Evolutionary conservation across 257 asterid genomes (phyloP).

Genomic region (Buddleja alternifolia): DNA sequence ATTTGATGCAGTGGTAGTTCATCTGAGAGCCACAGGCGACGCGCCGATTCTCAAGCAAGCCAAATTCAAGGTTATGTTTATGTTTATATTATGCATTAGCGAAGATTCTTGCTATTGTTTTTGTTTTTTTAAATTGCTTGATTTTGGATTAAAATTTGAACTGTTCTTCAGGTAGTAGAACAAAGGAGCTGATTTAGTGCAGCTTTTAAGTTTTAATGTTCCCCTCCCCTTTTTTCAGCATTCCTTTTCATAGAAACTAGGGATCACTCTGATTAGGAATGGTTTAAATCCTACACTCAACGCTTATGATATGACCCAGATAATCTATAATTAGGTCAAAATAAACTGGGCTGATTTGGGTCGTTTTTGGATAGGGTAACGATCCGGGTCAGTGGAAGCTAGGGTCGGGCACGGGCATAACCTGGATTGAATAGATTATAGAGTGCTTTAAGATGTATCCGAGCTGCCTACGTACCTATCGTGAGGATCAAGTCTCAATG

Average conservation of each 20-base stretch:
- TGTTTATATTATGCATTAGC: background rate
- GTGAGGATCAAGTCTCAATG: too few species aligned
- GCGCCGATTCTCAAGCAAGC: conserved; percentile 96
- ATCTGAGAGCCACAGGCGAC: conserved; percentile 94
- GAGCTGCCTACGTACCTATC: too few species aligned
- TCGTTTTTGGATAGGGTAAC: too few species aligned
- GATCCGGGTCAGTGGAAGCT: too few species aligned
- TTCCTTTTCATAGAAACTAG: background rate
- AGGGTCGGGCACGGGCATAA: too few species aligned
- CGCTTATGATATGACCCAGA: background rate
- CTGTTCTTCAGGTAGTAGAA: background rate
- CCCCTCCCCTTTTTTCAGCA: background rate
- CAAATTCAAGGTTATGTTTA: conserved; percentile 74
- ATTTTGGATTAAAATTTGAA: background rate
- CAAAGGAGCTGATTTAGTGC: background rate
- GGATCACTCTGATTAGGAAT: conserved; percentile 5
- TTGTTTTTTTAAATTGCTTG: background rate
- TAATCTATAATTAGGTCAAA: background rate
- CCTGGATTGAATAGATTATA: too few species aligned
- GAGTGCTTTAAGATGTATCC: too few species aligned
- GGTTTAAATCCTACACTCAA: conserved; percentile 12
- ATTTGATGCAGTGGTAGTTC: conserved; percentile 74
- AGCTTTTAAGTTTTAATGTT: background rate
- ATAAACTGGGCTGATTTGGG: too few species aligned
- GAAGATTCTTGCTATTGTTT: background rate